phyloP scores from a whole-genome alignment of 306 rosid species.

The Cucumis melo region DNA sequence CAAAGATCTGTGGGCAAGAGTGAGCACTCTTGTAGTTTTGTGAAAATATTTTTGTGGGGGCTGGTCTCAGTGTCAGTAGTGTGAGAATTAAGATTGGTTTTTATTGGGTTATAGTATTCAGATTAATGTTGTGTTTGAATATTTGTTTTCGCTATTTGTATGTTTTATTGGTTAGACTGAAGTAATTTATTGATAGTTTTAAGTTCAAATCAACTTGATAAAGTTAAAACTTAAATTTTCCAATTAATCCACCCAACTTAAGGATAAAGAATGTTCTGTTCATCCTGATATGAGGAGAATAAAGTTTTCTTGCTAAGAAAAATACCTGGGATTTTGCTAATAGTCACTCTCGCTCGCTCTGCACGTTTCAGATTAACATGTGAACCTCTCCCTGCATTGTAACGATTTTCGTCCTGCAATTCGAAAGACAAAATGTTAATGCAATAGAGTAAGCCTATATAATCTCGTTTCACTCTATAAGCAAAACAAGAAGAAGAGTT shows the following conservation, averaged over 20 bases:
- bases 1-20: background rate
- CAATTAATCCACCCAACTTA: background rate
- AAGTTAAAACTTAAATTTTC: background rate
- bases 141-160: background rate
- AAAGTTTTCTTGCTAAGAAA: background rate
- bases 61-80: background rate
- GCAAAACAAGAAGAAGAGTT: background rate
- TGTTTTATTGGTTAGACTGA: background rate
- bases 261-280: background rate
- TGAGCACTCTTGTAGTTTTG: background rate
- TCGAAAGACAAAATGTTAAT: background rate
- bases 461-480: background rate
- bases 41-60: background rate
- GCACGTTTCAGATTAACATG: constrained; percentile 95
- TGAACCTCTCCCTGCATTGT: constrained; percentile 85
- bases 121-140: background rate
- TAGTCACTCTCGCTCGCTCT: constrained; percentile 75
- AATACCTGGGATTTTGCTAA: constrained; percentile 87
- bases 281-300: background rate
- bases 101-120: background rate
- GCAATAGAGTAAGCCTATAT: background rate
- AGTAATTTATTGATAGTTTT: background rate
- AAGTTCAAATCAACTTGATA: background rate
- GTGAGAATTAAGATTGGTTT: background rate
- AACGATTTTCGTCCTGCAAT: constrained; percentile 73